Evolutionary conservation across 2,329 filamentous ascomycete species (phyloP), one percentile per base, ranked within the genome.

Genomic region (Aspergillus versicolor): DNA sequence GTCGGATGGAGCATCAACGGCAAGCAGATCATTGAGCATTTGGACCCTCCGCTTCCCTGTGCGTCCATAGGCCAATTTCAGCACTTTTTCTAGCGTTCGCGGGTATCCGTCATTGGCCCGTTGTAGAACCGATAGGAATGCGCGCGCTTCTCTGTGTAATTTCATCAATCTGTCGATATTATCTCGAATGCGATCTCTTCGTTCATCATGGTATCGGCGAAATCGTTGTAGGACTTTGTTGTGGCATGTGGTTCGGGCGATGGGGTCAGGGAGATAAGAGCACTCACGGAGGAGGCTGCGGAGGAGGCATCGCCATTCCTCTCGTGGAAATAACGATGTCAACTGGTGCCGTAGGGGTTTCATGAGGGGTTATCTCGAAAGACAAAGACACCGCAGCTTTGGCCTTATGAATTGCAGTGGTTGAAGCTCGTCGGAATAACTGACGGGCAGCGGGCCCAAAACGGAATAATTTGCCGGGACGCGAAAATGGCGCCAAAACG

Each of bases 241-340:
- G 57, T 74, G 75, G 68, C 84, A 75, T 70, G 81, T 83, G 32
- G 62, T 53, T 61, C 81, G 78, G 40, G 83, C 82, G 57, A 77
- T 70, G 1, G 81, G 76, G 65, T 87, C 84, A 27, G 85, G 84
- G 40, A 88, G 79, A 64, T 87, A 87, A 54, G 81, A 79, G 60
- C 78, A 79, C 73, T 87, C 81, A 58, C 85, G 81, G 40, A 87
- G 78, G 9, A 85, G 76, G 22, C 79, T 76, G 48, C 85, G 82
- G 61, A 84, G 76, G 45, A 85, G 71, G 65, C 82, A 79, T 30
- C 65, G 67, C 74, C 74, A 77, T 67, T 67, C 50, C 34, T 50
- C 54, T 19, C 22, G 50, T 22, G 67, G 62, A 54, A 13, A 40
- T 32, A 42, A 12, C 17, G 21, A 30, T 34, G 46, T 17, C 21